phyloP scores from a whole-genome alignment of 805 yeast species.

The Candida sonorensis region DNA sequence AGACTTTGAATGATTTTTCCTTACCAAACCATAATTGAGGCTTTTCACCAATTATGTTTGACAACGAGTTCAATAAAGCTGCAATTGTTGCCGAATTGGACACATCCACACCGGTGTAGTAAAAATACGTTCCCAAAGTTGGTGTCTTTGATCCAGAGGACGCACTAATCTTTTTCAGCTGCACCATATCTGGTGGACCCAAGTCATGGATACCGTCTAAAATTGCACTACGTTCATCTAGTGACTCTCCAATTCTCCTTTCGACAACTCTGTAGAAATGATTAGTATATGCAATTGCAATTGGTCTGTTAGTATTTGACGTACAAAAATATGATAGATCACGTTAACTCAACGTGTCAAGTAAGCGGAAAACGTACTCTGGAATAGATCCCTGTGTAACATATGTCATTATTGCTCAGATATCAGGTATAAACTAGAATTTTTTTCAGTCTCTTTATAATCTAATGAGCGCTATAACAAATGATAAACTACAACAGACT shows the following conservation, averaged over 20 bases:
- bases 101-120: constrained; percentile 70
- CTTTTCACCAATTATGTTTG: constrained; percentile 52
- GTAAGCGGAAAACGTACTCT: too few species aligned
- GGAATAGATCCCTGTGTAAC: constrained; percentile 59
- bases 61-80: constrained; percentile 61
- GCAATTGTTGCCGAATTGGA: constrained; percentile 74
- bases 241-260: constrained; percentile 38
- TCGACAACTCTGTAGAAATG: constrained; percentile 51
- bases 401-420: too few species aligned
- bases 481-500: too few species aligned
- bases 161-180: constrained; percentile 34
- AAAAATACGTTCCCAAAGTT: constrained; percentile 65
- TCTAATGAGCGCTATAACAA: too few species aligned
- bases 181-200: constrained; percentile 67
- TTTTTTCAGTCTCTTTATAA: too few species aligned
- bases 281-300: too few species aligned
- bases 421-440: too few species aligned
- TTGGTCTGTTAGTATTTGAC: constrained; percentile 9
- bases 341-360: too few species aligned
- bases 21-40: constrained; percentile 81
- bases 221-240: constrained; percentile 58
- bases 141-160: constrained; percentile 28
- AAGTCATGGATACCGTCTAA: constrained; percentile 54
- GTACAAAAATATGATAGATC: background rate
- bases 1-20: constrained; percentile 59